A percentile compares a stretch with the other conserved stretches of the same genome.
phyloP scores from a whole-genome alignment of 2,329 filamentous ascomycete genomes.

The Fusarium nisikadoi region DNA sequence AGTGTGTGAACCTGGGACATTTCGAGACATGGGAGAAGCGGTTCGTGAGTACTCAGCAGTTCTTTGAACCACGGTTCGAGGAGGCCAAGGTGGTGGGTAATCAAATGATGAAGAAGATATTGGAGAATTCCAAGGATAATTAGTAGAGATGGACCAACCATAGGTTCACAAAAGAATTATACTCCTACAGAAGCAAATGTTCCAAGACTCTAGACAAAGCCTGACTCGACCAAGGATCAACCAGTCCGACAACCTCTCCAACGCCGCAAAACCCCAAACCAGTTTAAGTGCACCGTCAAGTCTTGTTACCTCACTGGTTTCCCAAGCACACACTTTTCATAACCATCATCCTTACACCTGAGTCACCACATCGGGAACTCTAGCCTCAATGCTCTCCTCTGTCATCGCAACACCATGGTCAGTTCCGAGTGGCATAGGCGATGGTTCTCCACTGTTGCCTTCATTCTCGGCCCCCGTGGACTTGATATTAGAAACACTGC shows the following conservation, averaged over 20 bases:
- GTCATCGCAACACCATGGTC: slow-evolving; percentile 64
- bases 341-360: slow-evolving; percentile 33
- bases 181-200: slow-evolving; percentile 3
- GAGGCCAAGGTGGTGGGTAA: slow-evolving; percentile 91
- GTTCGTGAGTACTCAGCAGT: slow-evolving; percentile 88
- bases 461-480: not conserved
- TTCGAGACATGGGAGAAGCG: slow-evolving; percentile 93
- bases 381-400: slow-evolving; percentile 64
- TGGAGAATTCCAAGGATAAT: slow-evolving; percentile 75
- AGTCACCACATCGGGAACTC: slow-evolving; percentile 57
- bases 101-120: slow-evolving; percentile 95
- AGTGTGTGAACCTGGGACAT: slow-evolving; percentile 89
- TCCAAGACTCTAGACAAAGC: slow-evolving; percentile 15
- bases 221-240: not conserved
- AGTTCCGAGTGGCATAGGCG: slow-evolving; percentile 55
- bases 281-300: not conserved
- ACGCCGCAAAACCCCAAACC: not conserved
- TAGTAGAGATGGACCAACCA: slow-evolving; percentile 1
- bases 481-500: not conserved
- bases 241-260: not conserved
- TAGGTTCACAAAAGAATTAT: not conserved
- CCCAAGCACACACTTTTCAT: not conserved
- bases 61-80: slow-evolving; percentile 90
- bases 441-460: slow-evolving; percentile 7
- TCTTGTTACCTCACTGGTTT: not conserved